A percentile compares a stretch with the other conserved stretches of the same genome.
phyloP scores from a whole-genome alignment of 202 grass and related monocot genomes.

The Carex arenaria region DNA sequence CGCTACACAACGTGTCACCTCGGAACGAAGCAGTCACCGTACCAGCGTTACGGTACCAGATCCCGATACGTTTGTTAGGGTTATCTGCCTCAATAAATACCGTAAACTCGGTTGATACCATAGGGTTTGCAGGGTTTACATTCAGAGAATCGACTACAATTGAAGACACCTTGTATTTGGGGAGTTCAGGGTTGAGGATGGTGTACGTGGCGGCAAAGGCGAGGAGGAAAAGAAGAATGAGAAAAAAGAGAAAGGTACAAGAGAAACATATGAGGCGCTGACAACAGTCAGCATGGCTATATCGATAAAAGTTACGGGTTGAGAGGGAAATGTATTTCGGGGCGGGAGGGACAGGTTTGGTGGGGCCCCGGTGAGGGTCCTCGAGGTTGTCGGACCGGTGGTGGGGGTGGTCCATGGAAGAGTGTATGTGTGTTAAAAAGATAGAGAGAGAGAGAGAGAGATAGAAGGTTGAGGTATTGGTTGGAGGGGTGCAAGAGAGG shows the following conservation, averaged over 20 bases:
- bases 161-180: constrained; percentile 18
- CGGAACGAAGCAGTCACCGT: neutral
- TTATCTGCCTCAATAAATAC: constrained; percentile 22
- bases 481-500: neutral
- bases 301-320: neutral
- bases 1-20: constrained; percentile 2
- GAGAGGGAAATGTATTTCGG: neutral
- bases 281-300: neutral
- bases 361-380: neutral
- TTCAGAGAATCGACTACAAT: constrained; percentile 1
- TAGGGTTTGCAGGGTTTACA: neutral
- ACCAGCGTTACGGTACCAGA: constrained; percentile 16
- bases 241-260: constrained; percentile 16
- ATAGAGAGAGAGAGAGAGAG: neutral
- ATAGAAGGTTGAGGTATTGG: neutral
- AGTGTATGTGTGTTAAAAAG: neutral
- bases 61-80: constrained; percentile 20
- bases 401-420: neutral
- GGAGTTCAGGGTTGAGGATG: constrained; percentile 17
- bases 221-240: constrained; percentile 11
- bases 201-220: neutral
- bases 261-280: neutral
- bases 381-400: neutral
- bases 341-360: neutral
- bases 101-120: neutral